Conservation (phyloP, 768 basidiomycete species). For the Rhizopogon vesiculosus region DNA sequence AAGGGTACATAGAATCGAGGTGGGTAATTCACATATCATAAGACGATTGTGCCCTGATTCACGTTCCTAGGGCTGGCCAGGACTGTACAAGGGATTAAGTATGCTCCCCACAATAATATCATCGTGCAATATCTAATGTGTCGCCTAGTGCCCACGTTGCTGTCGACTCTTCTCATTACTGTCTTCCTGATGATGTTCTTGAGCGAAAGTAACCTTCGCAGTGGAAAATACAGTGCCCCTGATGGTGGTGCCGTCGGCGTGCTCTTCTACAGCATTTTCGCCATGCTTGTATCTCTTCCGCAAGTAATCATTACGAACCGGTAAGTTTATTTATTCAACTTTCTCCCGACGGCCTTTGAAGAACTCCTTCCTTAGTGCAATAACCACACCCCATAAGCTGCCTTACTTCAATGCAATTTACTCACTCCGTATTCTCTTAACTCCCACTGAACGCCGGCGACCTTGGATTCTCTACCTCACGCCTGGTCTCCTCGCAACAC, state of each 20-base stretch:
- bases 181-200: conserved; percentile 53
- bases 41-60: not conserved
- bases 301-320: conserved; percentile 73
- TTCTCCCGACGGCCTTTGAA: not conserved
- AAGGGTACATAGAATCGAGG: conserved; percentile 72
- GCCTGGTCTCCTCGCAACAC: conserved; percentile 52
- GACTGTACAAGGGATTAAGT: conserved; percentile 81
- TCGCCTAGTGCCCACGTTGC: conserved; percentile 40
- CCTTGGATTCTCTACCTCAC: conserved; percentile 83
- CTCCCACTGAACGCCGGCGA: conserved; percentile 71
- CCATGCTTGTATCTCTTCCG: conserved; percentile 65
- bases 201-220: conserved; percentile 53
- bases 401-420: conserved; percentile 54
- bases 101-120: conserved; percentile 13
- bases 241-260: conserved; percentile 56
- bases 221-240: conserved; percentile 63
- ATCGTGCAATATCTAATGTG: conserved; percentile 37
- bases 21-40: conserved; percentile 21
- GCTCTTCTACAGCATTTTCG: conserved; percentile 56
- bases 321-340: conserved; percentile 32
- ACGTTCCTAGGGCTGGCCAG: conserved; percentile 51
- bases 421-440: conserved; percentile 67
- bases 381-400: conserved; percentile 78
- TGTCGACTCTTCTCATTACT: conserved; percentile 51
- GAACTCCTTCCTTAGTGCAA: conserved; percentile 44